Evolutionary conservation across 2,329 filamentous ascomycete species (phyloP).

Genomic region (Alternaria hordeiaustralica): DNA sequence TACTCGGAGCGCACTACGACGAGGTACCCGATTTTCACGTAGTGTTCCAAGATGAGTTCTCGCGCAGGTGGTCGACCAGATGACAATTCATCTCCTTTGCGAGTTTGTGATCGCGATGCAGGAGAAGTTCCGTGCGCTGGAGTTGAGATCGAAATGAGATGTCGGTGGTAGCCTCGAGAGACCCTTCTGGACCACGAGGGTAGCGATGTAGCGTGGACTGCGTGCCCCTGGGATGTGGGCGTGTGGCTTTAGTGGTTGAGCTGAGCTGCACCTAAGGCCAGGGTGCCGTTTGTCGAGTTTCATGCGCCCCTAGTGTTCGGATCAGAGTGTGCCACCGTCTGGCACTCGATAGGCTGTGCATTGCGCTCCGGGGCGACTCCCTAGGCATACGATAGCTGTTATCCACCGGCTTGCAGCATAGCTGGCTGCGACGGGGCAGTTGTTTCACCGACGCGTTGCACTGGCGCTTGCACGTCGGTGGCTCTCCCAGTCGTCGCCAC

Average conservation of each 20-base stretch:
- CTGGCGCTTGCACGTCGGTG: conserved; percentile 3
- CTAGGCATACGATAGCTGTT: conserved; percentile 14
- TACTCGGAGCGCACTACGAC: conserved; percentile 4
- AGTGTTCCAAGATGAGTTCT: neutral
- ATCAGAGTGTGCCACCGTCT: conserved; percentile 2
- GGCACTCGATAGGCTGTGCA: conserved; percentile 19
- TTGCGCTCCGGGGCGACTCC: neutral
- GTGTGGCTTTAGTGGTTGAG: conserved; percentile 16
- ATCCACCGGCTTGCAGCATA: conserved; percentile 13
- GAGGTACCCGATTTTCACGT: neutral
- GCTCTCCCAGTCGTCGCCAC: conserved; percentile 1
- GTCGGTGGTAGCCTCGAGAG: neutral
- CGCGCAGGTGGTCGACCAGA: conserved; percentile 1
- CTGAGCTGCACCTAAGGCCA: conserved; percentile 14
- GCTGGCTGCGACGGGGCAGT: conserved; percentile 10
- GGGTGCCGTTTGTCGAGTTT: conserved; percentile 24
- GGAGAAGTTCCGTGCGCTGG: conserved; percentile 9
- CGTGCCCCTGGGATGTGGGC: neutral
- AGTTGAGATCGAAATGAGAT: conserved; percentile 11
- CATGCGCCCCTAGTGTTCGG: conserved; percentile 22
- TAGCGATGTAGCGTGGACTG: conserved; percentile 8
- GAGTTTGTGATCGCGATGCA: conserved; percentile 9
- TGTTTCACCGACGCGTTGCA: conserved; percentile 24
- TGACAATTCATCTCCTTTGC: neutral
- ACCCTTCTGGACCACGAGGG: conserved; percentile 11